phyloP scores from a whole-genome alignment of 495 filamentous ascomycete species.

The Clohesyomyces aquaticus region DNA sequence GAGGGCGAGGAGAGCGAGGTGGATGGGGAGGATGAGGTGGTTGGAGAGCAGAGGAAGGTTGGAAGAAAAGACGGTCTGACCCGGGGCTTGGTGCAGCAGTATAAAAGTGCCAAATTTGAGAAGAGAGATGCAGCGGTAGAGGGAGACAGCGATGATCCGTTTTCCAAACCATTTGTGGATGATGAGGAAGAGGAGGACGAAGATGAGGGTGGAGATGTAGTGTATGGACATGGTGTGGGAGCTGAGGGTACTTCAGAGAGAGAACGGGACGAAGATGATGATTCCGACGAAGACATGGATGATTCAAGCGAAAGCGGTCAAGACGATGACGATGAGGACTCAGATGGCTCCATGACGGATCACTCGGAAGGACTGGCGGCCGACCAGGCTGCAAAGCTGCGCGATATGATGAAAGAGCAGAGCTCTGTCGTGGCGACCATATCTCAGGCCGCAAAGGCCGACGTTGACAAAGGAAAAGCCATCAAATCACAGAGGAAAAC shows the following conservation, averaged over 20 bases:
- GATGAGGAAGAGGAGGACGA: conserved; percentile 33
- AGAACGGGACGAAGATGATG: conserved; percentile 46
- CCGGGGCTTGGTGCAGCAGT: no score
- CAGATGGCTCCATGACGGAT: no score
- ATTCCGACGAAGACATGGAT: conserved; percentile 37
- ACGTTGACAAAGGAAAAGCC: conserved; percentile 81
- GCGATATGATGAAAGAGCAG: conserved; percentile 71
- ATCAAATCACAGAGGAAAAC: conserved; percentile 80
- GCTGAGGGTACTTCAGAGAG: conserved; percentile 49
- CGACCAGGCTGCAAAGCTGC: conserved; percentile 40
- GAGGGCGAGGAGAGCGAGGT: conserved; percentile 67
- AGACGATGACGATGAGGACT: conserved; percentile 40
- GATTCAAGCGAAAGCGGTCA: conserved; percentile 49
- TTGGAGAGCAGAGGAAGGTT: conserved; percentile 44
- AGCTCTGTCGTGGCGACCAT: conserved; percentile 70
- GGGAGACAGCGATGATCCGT: no score
- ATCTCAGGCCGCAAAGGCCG: conserved; percentile 72
- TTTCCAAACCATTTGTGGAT: no score
- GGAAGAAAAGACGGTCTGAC: conserved; percentile 41
- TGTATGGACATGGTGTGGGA: conserved; percentile 42
- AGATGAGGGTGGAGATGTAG: conserved; percentile 43
- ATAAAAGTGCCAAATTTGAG: no score
- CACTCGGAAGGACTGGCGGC: conserved; percentile 45
- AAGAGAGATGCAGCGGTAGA: no score
- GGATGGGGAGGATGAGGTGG: conserved; percentile 44